phyloP scores from a whole-genome alignment of 176 grass and related monocot species.

The Musa acuminata region DNA sequence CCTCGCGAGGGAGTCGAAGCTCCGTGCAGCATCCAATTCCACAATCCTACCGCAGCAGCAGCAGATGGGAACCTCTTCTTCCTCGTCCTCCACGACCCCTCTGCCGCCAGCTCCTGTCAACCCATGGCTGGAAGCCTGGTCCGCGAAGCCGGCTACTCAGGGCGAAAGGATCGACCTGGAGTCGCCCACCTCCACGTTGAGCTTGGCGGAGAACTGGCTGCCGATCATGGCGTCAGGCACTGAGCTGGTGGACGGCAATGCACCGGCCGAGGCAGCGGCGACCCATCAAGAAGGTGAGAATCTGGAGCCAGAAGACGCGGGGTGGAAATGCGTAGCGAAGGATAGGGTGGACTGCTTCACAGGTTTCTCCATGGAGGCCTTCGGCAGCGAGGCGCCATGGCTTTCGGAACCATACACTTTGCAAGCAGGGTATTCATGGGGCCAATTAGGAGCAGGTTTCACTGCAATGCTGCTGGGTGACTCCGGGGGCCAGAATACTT shows the following conservation, averaged over 20 bases:
- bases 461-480: constrained; percentile 56
- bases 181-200: constrained; percentile 84
- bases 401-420: constrained; percentile 25
- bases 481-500: constrained; percentile 34
- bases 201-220: constrained; percentile 47
- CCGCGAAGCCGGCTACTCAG: constrained; percentile 33
- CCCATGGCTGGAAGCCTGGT: not conserved
- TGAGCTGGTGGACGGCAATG: constrained; percentile 26
- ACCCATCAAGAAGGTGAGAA: constrained; percentile 20
- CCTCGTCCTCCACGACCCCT: constrained; percentile 28
- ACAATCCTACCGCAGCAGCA: not conserved
- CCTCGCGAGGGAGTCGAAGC: constrained; percentile 59
- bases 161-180: constrained; percentile 50
- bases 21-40: constrained; percentile 17
- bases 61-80: not conserved
- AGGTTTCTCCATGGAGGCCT: constrained; percentile 2
- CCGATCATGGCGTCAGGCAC: constrained; percentile 16
- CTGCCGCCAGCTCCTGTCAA: not conserved
- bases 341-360: not conserved
- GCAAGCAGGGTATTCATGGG: not conserved
- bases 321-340: constrained; percentile 58
- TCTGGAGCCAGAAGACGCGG: constrained; percentile 29
- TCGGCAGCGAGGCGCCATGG: constrained; percentile 44
- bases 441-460: constrained; percentile 31
- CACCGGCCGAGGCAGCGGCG: constrained; percentile 2